Base-by-base conservation (phyloP, 371 early-diverging fungal species). In the Circinella minor region DNA sequence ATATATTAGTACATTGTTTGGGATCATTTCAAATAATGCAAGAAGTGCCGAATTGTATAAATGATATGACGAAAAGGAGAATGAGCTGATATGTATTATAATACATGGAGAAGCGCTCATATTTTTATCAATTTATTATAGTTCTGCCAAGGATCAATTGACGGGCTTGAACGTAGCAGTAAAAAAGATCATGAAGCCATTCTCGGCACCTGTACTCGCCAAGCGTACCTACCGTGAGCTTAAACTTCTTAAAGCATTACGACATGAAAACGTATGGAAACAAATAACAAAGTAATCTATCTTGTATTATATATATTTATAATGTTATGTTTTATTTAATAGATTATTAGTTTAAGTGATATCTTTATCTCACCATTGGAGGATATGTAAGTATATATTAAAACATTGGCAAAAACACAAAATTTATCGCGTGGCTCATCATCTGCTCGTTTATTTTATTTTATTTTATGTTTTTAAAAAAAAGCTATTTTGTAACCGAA, bases 181-280 rank as follows among this genome's bases (percentile, higher is more conserved):
- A 71, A 98, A 98, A 77, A 97, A 97, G 84, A 95, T 98, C 69
- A 91, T 94, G 91, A 93, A 93, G 71, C 97, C 97, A 6, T 98
- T 96, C 83, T 89, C 90, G 69, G 92, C 95, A 9, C 89, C 95
- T n/a, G 94, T 96, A 6, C 83, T 96, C 39, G 93, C 97, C 27
- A 97, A 97, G 84, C 88, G 98, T 60, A 95, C 96, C 17, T 97
- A 93, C 78, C 90, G 98, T 73, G 97, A 98, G 84, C 83, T 97
- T 63, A 93, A 93, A 81, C 87, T 98, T 68, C 84, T 98, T 69
- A 95, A 94, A 76, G 91, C 95, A 70, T 80, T 98, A 67, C 83
- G 86, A 71, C 96, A 96, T 77, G 95, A 94, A 73, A 96, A 96
- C 81, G 91, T 93, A 82, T 71, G 77, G 1, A 11, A 15, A 17